Evolutionary conservation across 1,139 yeast species (phyloP), one percentile per base, ranked within the genome.

Genomic region (Geotrichum australiense): DNA sequence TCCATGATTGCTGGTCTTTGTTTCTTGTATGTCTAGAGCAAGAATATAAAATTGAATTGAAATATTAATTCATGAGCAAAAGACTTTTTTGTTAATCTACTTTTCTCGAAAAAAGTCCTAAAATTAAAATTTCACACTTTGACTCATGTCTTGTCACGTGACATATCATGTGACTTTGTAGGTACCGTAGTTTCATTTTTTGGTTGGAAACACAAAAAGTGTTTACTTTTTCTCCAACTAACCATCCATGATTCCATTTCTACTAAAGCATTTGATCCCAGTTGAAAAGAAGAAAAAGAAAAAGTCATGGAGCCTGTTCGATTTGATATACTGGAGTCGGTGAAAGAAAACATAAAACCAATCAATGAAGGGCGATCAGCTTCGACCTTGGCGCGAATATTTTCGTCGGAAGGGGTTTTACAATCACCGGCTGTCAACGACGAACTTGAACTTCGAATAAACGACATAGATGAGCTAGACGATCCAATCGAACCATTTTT

Each of bases 331-430:
- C 65, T 86, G 30, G 94, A 85, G 56, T 64, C 66, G 19, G 80
- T 82, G 44, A 87, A 87, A 61, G 96, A 87, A 59, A 87, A 87
- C 55, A 80, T 87, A 3, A 71, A 73, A 50, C 87, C 94, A 0
- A 53, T 78, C 21, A 65, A 67, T 2, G 78, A 75, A 12, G 96
- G 96, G 2, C 67, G 91, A 38, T 76, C 91, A 0, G 94, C 79
- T 0, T 54, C 66, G 12, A 72, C 77, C 15, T 64, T 87, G 30
- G 73, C 74, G 1, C 63, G 67, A 34, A 61, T 76, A 1, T 65
- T 80, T 28, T 50, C 61, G 3, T 43, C 56, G 7, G 78, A 47
- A 29, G 26, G 41, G 16, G 34, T 33, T 8, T 41, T 44, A 22
- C 31, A 38, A 22, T 41, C 32, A 31, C 25, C 33, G 16, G 29